phyloP scores from a whole-genome alignment of 345 rosid genomes.

The Nephelium lappaceum region DNA sequence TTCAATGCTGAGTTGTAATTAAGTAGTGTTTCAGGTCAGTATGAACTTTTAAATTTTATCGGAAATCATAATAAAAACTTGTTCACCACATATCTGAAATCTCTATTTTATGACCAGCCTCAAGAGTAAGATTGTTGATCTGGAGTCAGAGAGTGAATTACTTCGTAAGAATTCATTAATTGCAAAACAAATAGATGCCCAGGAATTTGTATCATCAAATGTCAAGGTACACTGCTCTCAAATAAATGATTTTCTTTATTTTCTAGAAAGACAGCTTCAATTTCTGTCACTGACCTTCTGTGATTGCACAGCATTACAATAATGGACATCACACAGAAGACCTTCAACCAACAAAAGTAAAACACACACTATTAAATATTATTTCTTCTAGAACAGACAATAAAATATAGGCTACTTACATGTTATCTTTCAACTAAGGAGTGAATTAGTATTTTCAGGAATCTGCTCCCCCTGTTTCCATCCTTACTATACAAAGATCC shows the following conservation, averaged over 20 bases:
- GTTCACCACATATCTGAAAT: constrained; percentile 11
- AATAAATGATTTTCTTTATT: background rate
- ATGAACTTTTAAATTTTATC: background rate
- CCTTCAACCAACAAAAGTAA: constrained; percentile 42
- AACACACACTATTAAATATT: constrained; percentile 4
- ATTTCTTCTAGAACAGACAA: constrained; percentile 10
- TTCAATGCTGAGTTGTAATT: background rate
- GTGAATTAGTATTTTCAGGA: constrained; percentile 39
- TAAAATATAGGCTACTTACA: background rate
- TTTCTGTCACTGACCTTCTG: constrained; percentile 20
- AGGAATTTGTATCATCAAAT: constrained; percentile 29
- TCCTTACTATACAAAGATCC: constrained; percentile 52
- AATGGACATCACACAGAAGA: constrained; percentile 49
- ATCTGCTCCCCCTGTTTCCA: constrained; percentile 33
- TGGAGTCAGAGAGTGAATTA: constrained; percentile 56
- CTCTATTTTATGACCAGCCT: constrained; percentile 33
- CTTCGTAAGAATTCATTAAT: constrained; percentile 39
- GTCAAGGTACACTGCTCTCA: constrained; percentile 36
- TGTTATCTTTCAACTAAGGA: constrained; percentile 6
- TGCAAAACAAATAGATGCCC: constrained; percentile 34
- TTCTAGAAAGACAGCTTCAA: background rate
- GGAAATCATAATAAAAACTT: constrained; percentile 3
- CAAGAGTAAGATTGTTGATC: constrained; percentile 41
- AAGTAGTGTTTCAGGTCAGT: constrained; percentile 2
- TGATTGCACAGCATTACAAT: constrained; percentile 38